These are phyloP conservation scores for Pseudogymnoascus sp. DNA, from an alignment of 2,329 filamentous ascomycete species.

Conservation along the genomic window DNA sequence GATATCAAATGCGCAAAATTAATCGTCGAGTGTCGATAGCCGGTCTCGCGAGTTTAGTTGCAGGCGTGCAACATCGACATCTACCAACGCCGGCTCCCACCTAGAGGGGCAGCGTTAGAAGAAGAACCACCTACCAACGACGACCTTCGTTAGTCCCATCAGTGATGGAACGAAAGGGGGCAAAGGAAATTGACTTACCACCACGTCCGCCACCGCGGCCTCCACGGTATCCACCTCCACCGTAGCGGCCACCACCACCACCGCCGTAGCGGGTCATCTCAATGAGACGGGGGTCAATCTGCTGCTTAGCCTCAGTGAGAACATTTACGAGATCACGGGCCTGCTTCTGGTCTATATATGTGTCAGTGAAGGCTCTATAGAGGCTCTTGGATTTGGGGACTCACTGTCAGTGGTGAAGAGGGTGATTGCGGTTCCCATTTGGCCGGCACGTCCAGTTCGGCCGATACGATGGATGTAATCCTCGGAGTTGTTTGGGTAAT, in stretches of 20 bases:
- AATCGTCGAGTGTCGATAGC: background rate
- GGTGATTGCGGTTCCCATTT: constrained; percentile 91
- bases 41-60: background rate
- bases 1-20: constrained; percentile 8
- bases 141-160: constrained; percentile 30
- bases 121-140: constrained; percentile 40
- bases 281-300: constrained; percentile 88
- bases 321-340: constrained; percentile 93
- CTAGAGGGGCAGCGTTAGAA: constrained; percentile 50
- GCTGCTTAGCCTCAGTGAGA: constrained; percentile 93
- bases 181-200: constrained; percentile 10
- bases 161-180: constrained; percentile 25
- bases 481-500: constrained; percentile 98
- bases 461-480: constrained; percentile 97
- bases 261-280: constrained; percentile 95
- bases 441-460: constrained; percentile 90
- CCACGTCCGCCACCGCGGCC: constrained; percentile 38
- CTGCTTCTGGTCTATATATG: constrained; percentile 68
- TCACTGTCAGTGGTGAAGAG: constrained; percentile 99
- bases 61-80: constrained; percentile 11
- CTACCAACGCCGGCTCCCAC: constrained; percentile 50
- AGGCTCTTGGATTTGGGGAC: constrained; percentile 34
- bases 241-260: constrained; percentile 69
- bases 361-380: constrained; percentile 19
- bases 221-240: constrained; percentile 52